Conservation (phyloP, 768 basidiomycete species). For the Zangia roseola region DNA sequence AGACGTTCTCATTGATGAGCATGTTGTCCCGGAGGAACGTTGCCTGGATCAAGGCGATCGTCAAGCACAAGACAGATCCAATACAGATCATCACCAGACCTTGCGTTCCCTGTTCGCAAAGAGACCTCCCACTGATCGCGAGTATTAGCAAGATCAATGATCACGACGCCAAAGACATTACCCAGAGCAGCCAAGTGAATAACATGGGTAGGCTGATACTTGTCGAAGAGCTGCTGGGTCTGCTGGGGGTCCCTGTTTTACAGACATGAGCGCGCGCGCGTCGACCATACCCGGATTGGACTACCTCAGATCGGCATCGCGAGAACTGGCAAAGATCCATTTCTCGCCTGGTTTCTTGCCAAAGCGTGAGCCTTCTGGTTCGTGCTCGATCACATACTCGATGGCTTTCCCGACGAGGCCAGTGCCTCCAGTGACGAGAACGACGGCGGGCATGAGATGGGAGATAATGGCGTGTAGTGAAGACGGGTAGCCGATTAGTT, state of each 20-base stretch:
- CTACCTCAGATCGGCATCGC: conserved; percentile 87
- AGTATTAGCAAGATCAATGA: conserved; percentile 7
- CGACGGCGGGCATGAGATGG: conserved; percentile 38
- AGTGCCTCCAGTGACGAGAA: conserved; percentile 82
- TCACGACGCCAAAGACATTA: conserved; percentile 25
- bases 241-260: conserved; percentile 62
- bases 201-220: conserved; percentile 93
- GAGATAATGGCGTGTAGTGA: background rate
- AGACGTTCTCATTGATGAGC: conserved; percentile 93
- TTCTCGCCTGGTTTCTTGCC: conserved; percentile 73
- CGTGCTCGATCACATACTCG: conserved; percentile 71
- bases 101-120: conserved; percentile 97
- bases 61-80: conserved; percentile 1
- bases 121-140: conserved; percentile 76
- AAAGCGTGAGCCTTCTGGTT: conserved; percentile 75
- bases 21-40: conserved; percentile 94
- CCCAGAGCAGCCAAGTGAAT: conserved; percentile 95
- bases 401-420: conserved; percentile 90
- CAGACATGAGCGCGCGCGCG: conserved; percentile 4
- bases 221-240: conserved; percentile 76
- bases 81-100: conserved; percentile 36
- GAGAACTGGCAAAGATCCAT: conserved; percentile 81
- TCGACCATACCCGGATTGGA: background rate
- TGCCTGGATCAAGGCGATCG: conserved; percentile 43
- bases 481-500: background rate